A percentile compares a stretch with the other conserved stretches of the same genome.
Conservation (phyloP, 371 early-diverging fungal genomes). For the Mortierella sp. region DNA sequence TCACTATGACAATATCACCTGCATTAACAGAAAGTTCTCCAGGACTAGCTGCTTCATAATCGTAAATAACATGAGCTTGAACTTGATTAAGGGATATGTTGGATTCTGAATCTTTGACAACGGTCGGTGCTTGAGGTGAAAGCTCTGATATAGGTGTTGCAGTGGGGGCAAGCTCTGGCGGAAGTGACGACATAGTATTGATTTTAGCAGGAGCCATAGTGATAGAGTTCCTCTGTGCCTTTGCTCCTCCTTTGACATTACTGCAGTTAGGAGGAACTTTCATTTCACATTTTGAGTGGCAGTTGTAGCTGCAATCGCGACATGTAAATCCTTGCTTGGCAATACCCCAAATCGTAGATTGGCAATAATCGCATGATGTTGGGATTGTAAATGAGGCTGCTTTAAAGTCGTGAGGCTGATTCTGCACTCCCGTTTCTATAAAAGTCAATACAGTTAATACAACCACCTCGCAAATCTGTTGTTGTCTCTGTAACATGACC, state of each 20-base stretch:
- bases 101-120: constrained; percentile 21
- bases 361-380: constrained; percentile 84
- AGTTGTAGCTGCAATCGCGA: constrained; percentile 86
- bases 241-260: constrained; percentile 68
- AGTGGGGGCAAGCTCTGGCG: constrained; percentile 22
- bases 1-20: constrained; percentile 63
- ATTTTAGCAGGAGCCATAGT: constrained; percentile 40
- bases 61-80: constrained; percentile 66
- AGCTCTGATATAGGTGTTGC: constrained; percentile 51
- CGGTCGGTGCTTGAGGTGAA: constrained; percentile 6
- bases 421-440: constrained; percentile 62
- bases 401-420: constrained; percentile 78
- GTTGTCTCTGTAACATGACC: neutral
- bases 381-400: constrained; percentile 83
- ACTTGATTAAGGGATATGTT: constrained; percentile 25
- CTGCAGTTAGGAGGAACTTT: constrained; percentile 85
- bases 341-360: constrained; percentile 80
- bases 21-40: constrained; percentile 60
- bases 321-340: constrained; percentile 84
- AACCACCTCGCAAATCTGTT: no score
- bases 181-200: constrained; percentile 26
- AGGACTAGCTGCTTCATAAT: constrained; percentile 62
- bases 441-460: neutral
- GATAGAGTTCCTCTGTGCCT: constrained; percentile 63
- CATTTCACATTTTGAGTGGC: constrained; percentile 89